These are phyloP conservation scores for Ceratocystiopsis sp. DNA, from an alignment of 2,329 filamentous ascomycete species.

Conservation along the genomic window DNA sequence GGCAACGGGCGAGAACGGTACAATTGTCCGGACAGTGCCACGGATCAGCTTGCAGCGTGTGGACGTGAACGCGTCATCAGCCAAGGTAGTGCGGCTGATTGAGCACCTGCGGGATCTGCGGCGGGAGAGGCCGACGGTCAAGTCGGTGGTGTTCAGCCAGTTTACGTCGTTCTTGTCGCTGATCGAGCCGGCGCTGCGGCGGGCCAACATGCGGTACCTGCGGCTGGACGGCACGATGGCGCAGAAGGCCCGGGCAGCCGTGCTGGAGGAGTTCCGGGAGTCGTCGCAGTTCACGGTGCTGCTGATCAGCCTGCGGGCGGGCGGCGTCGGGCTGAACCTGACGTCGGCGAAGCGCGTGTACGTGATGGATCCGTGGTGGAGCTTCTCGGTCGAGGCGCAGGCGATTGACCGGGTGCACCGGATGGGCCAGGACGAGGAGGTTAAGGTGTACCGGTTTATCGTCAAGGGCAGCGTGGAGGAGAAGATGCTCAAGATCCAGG, in stretches of 20 bases:
- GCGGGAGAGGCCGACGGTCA: constrained; percentile 48
- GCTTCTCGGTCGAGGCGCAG: constrained; percentile 88
- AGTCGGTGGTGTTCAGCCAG: constrained; percentile 90
- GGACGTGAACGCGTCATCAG: constrained; percentile 53
- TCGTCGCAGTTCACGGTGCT: constrained; percentile 51
- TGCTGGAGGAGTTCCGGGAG: constrained; percentile 56
- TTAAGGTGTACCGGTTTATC: constrained; percentile 76
- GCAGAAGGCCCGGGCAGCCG: constrained; percentile 66
- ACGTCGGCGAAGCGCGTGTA: constrained; percentile 80
- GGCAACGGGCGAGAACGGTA: background rate
- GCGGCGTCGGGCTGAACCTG: constrained; percentile 85
- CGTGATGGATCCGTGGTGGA: constrained; percentile 99
- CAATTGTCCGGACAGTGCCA: constrained; percentile 18
- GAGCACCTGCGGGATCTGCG: constrained; percentile 55
- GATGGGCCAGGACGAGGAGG: constrained; percentile 82
- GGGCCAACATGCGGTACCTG: constrained; percentile 59
- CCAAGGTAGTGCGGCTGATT: constrained; percentile 73
- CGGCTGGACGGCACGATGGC: constrained; percentile 83
- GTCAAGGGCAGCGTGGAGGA: constrained; percentile 85
- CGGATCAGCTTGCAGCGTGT: constrained; percentile 45
- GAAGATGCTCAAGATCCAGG: constrained; percentile 84
- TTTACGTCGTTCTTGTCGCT: constrained; percentile 93
- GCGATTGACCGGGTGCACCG: constrained; percentile 95
- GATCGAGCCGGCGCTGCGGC: constrained; percentile 63
- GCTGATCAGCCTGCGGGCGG: constrained; percentile 70